phyloP scores from a whole-genome alignment of 2,329 filamentous ascomycete genomes.

The Ramularia endophylla region DNA sequence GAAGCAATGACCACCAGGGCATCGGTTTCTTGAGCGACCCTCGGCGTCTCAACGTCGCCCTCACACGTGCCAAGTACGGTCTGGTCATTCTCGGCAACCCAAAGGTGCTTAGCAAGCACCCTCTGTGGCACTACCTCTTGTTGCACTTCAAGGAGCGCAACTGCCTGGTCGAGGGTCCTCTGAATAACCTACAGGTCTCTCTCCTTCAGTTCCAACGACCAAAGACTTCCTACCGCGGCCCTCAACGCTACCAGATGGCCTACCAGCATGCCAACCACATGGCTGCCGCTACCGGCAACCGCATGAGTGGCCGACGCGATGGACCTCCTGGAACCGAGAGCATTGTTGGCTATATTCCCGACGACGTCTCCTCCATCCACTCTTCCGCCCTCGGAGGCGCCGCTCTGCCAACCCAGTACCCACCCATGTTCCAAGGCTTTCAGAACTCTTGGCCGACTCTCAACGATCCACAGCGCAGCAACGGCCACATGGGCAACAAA shows the following conservation, averaged over 20 bases:
- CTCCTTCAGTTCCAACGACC: slow-evolving; percentile 91
- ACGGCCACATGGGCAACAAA: slow-evolving; percentile 48
- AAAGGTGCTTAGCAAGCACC: slow-evolving; percentile 95
- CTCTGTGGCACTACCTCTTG: slow-evolving; percentile 92
- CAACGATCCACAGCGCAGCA: slow-evolving; percentile 57
- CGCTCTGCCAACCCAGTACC: slow-evolving; percentile 63
- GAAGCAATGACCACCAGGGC: slow-evolving; percentile 97
- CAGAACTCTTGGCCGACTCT: slow-evolving; percentile 85
- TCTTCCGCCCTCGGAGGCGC: slow-evolving; percentile 85
- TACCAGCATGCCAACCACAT: slow-evolving; percentile 62
- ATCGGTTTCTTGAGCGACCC: slow-evolving; percentile 59
- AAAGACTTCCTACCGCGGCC: slow-evolving; percentile 83
- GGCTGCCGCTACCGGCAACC: slow-evolving; percentile 42
- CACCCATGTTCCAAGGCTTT: slow-evolving; percentile 93
- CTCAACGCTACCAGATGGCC: slow-evolving; percentile 79
- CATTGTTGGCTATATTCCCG: slow-evolving; percentile 90
- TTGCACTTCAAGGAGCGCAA: slow-evolving; percentile 96
- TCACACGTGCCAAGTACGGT: slow-evolving; percentile 95
- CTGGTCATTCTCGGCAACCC: slow-evolving; percentile 96
- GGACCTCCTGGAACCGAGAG: slow-evolving; percentile 62
- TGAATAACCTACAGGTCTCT: slow-evolving; percentile 93
- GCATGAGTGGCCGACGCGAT: slow-evolving; percentile 46
- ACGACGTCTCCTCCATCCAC: slow-evolving; percentile 94
- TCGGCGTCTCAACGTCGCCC: slow-evolving; percentile 84
- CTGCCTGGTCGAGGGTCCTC: slow-evolving; percentile 89